phyloP scores from a whole-genome alignment of 2,329 filamentous ascomycete genomes.

The Botrytis squamosa region DNA sequence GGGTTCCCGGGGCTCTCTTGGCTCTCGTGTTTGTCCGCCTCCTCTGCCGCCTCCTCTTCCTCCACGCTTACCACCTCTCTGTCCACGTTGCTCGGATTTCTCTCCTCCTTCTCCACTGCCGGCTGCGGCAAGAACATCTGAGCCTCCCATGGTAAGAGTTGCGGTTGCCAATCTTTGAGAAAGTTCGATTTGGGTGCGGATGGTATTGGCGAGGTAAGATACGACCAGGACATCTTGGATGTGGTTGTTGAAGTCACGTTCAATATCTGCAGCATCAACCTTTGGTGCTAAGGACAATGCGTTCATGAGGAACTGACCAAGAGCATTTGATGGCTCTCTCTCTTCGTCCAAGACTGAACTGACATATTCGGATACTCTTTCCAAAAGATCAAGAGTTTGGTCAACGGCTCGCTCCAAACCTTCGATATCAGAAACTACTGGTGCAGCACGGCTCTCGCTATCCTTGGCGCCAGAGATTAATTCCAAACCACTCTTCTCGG shows the following conservation, averaged over 20 bases:
- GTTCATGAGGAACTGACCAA: constrained; percentile 95
- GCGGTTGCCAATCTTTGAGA: constrained; percentile 91
- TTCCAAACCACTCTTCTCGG: constrained; percentile 75
- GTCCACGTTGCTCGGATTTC: constrained; percentile 47
- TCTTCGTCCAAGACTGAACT: constrained; percentile 93
- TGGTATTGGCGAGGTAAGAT: constrained; percentile 96
- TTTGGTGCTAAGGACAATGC: constrained; percentile 90
- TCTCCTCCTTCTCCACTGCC: constrained; percentile 49
- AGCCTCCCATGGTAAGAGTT: constrained; percentile 58
- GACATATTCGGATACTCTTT: constrained; percentile 89
- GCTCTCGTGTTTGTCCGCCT: constrained; percentile 50
- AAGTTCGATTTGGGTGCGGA: constrained; percentile 97
- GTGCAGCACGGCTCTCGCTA: constrained; percentile 68
- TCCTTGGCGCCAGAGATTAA: constrained; percentile 81
- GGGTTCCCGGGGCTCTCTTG: constrained; percentile 39
- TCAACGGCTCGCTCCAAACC: constrained; percentile 80
- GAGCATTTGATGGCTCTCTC: constrained; percentile 79
- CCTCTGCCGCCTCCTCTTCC: constrained; percentile 51
- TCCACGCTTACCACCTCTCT: constrained; percentile 48
- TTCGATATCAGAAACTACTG: constrained; percentile 85
- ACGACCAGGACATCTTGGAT: constrained; percentile 98
- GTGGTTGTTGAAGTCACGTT: constrained; percentile 99
- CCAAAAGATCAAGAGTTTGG: constrained; percentile 84
- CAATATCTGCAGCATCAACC: constrained; percentile 85
- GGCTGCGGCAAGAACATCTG: constrained; percentile 41